Base-by-base conservation (phyloP, 495 filamentous ascomycete species). In the Neurospora cerealis region DNA sequence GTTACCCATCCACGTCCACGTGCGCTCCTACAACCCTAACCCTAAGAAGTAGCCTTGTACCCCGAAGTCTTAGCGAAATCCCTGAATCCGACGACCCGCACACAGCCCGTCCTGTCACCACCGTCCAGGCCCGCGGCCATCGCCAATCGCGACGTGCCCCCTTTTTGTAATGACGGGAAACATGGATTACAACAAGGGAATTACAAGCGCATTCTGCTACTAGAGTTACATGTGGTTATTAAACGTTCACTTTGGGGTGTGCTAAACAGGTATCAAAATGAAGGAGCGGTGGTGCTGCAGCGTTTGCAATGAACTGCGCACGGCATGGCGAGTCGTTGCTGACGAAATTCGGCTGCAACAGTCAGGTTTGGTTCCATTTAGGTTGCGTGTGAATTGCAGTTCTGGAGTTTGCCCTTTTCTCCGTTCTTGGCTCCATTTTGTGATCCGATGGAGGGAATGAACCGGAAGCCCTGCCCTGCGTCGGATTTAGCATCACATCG, bases 41-140 rank as follows among this genome's bases (percentile, higher is more conserved):
- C 79, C 78, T 69, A 76, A 73, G 77, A 76, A 73, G 77, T 78
- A 78, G 2, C 13, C n/a, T 2, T 5, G 78, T 80, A 78, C 72
- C 38, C 41, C 66, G 38, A 73, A 73, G 73, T 66, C 54, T 62
- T 62, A 28, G 28, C 54, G 28, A 15, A 36, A 66, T 66, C 54
- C 54, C 54, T 66, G 54, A 19, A 62, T 62, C 28, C 15, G 54
- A 60, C 21, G 48, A 66, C 24, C 54, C 54, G 54, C 54, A 28
- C 48, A 60, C 21, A 60, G 48, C 48, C 48, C 48, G 48, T 60
- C 48, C 48, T 21, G 24, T 60, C 48, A 60, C 24, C 48, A 54
- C 46, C 46, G 46, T 60, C 48, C 48, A 60, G 48, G 48, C 48
- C 48, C 11, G 46, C 21, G 21, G 46, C 46, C 21, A 54, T 54